Percentiles rank a stretch among this genome's conserved stretches.
These are phyloP conservation scores for Coemansia sp. DNA, from an alignment of 192 early-diverging fungal genomes.

Conservation along the genomic window DNA sequence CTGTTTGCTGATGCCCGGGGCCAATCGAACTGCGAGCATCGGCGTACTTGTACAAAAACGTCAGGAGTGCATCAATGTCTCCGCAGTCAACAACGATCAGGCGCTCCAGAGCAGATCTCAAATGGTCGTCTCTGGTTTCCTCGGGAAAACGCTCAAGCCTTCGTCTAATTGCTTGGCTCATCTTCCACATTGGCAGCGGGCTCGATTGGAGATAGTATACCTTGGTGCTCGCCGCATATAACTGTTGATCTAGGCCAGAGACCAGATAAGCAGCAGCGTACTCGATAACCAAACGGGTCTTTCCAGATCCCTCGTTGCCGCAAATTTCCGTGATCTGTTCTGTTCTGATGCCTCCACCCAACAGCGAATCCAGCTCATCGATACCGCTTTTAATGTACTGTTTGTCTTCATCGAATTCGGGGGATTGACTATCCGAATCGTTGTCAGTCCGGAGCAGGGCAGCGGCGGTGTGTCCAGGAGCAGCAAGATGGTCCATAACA, in stretches of 20 bases:
- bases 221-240: constrained; percentile 4
- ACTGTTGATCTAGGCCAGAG: background rate
- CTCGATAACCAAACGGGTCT: constrained; percentile 28
- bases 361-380: constrained; percentile 23
- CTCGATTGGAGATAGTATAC: constrained; percentile 36
- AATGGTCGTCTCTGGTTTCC: background rate
- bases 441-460: constrained; percentile 10
- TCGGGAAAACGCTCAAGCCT: constrained; percentile 7
- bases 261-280: constrained; percentile 42
- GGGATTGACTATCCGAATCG: background rate
- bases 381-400: constrained; percentile 28
- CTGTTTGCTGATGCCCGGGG: background rate
- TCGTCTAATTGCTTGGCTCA: constrained; percentile 15
- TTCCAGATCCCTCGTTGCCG: constrained; percentile 14
- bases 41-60: constrained; percentile 38
- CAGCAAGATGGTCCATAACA: constrained; percentile 38
- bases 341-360: constrained; percentile 23
- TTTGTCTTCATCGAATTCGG: too few relatives aligned
- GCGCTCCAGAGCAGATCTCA: constrained; percentile 28
- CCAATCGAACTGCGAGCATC: constrained; percentile 2
- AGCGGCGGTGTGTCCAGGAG: constrained; percentile 23
- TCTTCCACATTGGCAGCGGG: constrained; percentile 31
- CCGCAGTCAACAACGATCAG: constrained; percentile 36
- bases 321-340: constrained; percentile 39
- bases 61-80: constrained; percentile 29